These are phyloP conservation scores for Zoysia pacifica DNA, from an alignment of 176 grass and related monocot genomes.

Conservation along the genomic window DNA sequence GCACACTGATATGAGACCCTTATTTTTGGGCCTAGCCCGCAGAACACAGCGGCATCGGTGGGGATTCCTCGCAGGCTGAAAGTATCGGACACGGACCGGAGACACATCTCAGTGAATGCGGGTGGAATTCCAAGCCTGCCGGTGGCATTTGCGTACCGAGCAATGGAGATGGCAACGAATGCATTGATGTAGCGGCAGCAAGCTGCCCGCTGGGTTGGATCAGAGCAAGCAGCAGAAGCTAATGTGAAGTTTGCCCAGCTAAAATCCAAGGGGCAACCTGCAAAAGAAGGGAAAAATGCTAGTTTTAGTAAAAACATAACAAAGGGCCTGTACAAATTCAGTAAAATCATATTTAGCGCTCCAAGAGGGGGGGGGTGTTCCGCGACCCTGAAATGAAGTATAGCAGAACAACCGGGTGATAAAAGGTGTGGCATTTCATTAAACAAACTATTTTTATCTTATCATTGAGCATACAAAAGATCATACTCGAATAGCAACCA, in stretches of 20 bases:
- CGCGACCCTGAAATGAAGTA: not conserved
- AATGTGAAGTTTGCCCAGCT: constrained; percentile 89
- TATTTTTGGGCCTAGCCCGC: constrained; percentile 88
- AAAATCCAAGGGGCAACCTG: constrained; percentile 89
- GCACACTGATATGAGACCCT: constrained; percentile 89
- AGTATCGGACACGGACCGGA: constrained; percentile 58
- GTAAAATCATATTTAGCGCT: constrained; percentile 20
- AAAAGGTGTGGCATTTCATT: not conserved
- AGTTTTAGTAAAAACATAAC: constrained; percentile 19
- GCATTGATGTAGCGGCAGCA: constrained; percentile 99
- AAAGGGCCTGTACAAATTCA: constrained; percentile 6
- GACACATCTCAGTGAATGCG: constrained; percentile 78
- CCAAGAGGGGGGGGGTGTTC: not conserved
- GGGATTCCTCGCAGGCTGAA: constrained; percentile 75
- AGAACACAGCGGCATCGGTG: constrained; percentile 53
- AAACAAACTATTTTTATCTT: not conserved
- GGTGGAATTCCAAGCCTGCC: constrained; percentile 83
- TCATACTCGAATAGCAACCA: not conserved
- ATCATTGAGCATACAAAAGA: not conserved
- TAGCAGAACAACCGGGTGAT: not conserved
- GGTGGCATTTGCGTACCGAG: constrained; percentile 78
- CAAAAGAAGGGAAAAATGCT: constrained; percentile 4
- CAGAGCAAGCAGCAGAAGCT: constrained; percentile 59
- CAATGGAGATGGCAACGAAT: constrained; percentile 83
- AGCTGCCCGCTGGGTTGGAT: constrained; percentile 57